Evolutionary conservation across 2,329 filamentous ascomycete genomes (phyloP).

Genomic region (Ascosphaera apis): DNA sequence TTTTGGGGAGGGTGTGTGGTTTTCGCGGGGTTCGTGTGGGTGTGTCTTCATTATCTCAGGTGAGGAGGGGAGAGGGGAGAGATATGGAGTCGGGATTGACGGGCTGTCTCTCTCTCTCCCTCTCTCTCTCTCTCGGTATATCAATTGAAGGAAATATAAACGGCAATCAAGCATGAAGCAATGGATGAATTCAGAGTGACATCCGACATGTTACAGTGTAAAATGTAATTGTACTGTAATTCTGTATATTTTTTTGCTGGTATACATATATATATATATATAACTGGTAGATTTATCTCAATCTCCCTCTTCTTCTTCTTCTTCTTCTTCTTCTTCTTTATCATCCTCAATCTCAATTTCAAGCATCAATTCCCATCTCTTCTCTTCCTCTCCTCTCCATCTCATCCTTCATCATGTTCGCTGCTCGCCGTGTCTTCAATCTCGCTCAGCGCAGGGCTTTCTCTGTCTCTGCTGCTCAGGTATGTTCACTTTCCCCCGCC

Average conservation of each 20-base stretch:
- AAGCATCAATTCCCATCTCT: constrained; percentile 1
- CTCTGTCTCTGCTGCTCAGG: constrained; percentile 56
- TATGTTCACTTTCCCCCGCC: constrained; percentile 21
- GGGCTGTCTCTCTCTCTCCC: not conserved
- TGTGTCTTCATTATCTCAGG: constrained; percentile 65
- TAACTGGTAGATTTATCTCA: constrained; percentile 7
- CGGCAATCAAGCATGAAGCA: not conserved
- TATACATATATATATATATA: too few species aligned
- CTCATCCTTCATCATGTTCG: constrained; percentile 41
- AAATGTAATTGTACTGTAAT: too few species aligned
- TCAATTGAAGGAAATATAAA: not conserved
- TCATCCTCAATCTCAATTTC: constrained; percentile 4
- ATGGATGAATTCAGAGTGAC: too few species aligned
- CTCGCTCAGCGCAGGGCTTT: constrained; percentile 54
- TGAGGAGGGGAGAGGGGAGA: constrained; percentile 22
- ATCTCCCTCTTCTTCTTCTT: constrained; percentile 7
- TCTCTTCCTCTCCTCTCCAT: constrained; percentile 3
- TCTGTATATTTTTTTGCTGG: too few species aligned
- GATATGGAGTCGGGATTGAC: too few species aligned
- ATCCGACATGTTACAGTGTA: too few species aligned
- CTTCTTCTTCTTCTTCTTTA: constrained; percentile 3
- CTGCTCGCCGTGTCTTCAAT: constrained; percentile 32
- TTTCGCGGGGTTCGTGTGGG: constrained; percentile 81
- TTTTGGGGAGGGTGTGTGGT: constrained; percentile 69
- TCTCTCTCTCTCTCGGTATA: not conserved